phyloP scores from a whole-genome alignment of 495 filamentous ascomycete species.

The Trichocladium antarcticum region DNA sequence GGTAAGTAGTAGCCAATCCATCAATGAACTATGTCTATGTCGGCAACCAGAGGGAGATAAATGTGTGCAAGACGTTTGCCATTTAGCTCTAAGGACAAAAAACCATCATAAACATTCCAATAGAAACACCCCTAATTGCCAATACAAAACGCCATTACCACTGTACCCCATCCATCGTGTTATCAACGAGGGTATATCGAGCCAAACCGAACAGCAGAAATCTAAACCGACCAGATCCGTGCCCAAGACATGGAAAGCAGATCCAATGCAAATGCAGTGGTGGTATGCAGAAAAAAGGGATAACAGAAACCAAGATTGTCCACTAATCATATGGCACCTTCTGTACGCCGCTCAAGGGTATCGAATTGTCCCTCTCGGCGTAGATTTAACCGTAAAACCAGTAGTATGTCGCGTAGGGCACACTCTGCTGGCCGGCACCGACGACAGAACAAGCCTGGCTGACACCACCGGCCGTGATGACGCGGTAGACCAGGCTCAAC shows the following conservation, averaged over 20 bases:
- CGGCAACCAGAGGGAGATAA: no score
- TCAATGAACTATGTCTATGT: no score
- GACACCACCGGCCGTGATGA: slow-evolving; percentile 54
- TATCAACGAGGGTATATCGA: slow-evolving; percentile 4
- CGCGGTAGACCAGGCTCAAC: slow-evolving; percentile 50
- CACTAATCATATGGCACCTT: background rate
- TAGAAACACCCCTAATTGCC: no score
- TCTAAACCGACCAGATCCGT: background rate
- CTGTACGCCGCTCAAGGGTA: background rate
- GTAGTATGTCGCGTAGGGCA: slow-evolving; percentile 60
- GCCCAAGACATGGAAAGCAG: background rate
- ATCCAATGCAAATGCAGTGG: background rate
- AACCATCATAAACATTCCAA: no score
- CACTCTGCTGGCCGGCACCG: slow-evolving; percentile 32
- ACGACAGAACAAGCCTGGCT: slow-evolving; percentile 38
- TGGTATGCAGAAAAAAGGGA: background rate
- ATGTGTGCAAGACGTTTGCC: no score
- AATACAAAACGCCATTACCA: no score
- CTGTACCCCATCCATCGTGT: no score
- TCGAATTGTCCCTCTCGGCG: background rate
- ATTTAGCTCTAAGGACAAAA: no score
- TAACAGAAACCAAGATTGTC: background rate
- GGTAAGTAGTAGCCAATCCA: no score
- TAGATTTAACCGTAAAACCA: slow-evolving; percentile 47
- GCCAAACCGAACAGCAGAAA: background rate